These are phyloP conservation scores for Fusarium pseudograminearum DNA, from an alignment of 2,329 filamentous ascomycete genomes.

Conservation along the genomic window DNA sequence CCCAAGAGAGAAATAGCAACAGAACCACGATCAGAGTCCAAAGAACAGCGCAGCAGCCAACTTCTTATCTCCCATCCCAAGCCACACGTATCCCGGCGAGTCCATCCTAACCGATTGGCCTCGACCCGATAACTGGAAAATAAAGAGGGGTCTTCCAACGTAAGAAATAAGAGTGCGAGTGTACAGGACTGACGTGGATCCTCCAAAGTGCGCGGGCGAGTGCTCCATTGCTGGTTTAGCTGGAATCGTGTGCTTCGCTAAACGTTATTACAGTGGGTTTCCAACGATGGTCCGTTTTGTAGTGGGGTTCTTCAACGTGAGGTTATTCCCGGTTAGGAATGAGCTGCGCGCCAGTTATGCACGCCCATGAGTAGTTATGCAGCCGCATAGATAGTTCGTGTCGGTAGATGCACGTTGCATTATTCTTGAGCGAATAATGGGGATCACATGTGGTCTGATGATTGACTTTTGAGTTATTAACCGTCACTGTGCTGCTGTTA, in stretches of 20 bases:
- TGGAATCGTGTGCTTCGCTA: background rate
- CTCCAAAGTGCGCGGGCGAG: background rate
- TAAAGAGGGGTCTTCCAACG: background rate
- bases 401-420: background rate
- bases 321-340: slow-evolving; percentile 4
- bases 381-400: background rate
- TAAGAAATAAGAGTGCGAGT: background rate
- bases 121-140: background rate
- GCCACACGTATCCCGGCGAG: background rate
- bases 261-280: slow-evolving; percentile 5
- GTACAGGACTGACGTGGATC: background rate
- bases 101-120: background rate
- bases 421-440: background rate
- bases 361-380: background rate
- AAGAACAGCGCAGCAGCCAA: background rate
- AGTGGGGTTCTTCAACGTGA: background rate
- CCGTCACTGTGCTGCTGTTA: background rate
- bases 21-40: background rate
- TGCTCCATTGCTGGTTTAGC: slow-evolving; percentile 4
- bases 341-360: background rate
- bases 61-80: background rate
- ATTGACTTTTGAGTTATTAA: background rate
- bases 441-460: background rate
- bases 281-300: background rate
- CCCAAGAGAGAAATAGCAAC: background rate